phyloP scores from a whole-genome alignment of 2,329 filamentous ascomycete species.

The Blastomyces parvus region DNA sequence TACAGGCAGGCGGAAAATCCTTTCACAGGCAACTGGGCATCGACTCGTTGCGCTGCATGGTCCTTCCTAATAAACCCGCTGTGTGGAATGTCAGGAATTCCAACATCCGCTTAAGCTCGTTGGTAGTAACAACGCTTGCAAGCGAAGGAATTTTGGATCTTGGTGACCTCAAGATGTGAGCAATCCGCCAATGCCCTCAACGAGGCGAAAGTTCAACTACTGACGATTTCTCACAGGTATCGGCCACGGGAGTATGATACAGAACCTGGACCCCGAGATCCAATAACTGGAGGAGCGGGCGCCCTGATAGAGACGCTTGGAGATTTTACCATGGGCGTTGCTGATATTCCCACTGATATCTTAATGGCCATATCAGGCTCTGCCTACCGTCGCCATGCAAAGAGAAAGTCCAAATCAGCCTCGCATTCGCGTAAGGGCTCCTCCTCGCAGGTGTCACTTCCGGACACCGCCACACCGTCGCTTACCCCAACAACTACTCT shows the following conservation, averaged over 20 bases:
- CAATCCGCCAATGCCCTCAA: slow-evolving; percentile 5
- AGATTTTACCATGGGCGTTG: slow-evolving; percentile 70
- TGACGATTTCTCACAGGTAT: slow-evolving; percentile 29
- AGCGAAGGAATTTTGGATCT: slow-evolving; percentile 56
- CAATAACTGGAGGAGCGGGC: slow-evolving; percentile 64
- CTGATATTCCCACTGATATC: slow-evolving; percentile 56
- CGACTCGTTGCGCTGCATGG: slow-evolving; percentile 57
- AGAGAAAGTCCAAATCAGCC: slow-evolving; percentile 16
- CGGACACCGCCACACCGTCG: slow-evolving; percentile 5
- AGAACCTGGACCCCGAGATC: slow-evolving; percentile 68
- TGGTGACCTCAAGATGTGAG: slow-evolving; percentile 63
- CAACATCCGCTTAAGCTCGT: slow-evolving; percentile 56
- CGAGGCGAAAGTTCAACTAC: slow-evolving; percentile 8
- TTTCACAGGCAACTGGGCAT: slow-evolving; percentile 63
- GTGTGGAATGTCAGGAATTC: slow-evolving; percentile 66
- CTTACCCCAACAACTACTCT: not conserved
- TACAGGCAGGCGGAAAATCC: slow-evolving; percentile 53
- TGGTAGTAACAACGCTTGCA: slow-evolving; percentile 62
- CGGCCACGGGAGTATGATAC: slow-evolving; percentile 61
- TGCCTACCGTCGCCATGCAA: slow-evolving; percentile 13
- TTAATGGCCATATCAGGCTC: slow-evolving; percentile 31
- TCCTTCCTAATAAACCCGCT: slow-evolving; percentile 59
- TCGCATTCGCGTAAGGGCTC: not conserved
- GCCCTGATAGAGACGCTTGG: slow-evolving; percentile 76
- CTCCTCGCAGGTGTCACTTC: slow-evolving; percentile 10